Conservation (phyloP, 176 grass and related monocot species). For the Panicum miliaceum region DNA sequence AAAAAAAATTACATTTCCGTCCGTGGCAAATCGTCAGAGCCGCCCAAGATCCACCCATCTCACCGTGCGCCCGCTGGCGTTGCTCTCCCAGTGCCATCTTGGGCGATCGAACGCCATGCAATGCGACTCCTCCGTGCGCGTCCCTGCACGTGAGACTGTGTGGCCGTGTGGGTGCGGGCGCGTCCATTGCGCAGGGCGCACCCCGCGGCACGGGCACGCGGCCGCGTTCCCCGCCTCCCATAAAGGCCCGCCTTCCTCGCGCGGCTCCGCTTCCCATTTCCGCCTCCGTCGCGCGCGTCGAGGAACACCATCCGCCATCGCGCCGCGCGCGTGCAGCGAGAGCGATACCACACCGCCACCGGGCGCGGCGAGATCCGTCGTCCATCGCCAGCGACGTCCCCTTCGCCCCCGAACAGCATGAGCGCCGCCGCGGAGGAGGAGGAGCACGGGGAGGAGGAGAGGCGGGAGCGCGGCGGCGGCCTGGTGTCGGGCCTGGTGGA, state of each 20-base stretch:
- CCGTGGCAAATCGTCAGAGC: background rate
- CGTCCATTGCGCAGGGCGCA: background rate
- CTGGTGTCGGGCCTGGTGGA: slow-evolving; percentile 53
- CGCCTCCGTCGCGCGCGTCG: too few relatives aligned
- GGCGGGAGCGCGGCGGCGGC: background rate
- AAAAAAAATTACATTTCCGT: background rate
- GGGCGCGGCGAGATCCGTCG: background rate
- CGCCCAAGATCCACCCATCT: background rate
- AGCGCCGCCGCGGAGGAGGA: slow-evolving; percentile 28
- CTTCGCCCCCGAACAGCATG: background rate
- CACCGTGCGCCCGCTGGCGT: background rate
- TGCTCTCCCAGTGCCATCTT: background rate
- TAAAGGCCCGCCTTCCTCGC: background rate
- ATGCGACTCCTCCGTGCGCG: background rate
- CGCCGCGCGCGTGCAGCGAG: too few relatives aligned
- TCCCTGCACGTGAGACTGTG: background rate
- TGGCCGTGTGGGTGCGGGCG: background rate
- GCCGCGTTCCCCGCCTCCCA: background rate
- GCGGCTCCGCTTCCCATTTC: background rate
- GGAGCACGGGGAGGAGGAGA: slow-evolving; percentile 6
- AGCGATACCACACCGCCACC: too few relatives aligned
- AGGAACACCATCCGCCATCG: too few relatives aligned
- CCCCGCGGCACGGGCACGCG: background rate
- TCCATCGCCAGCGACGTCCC: too few relatives aligned
- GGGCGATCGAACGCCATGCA: background rate